A percentile compares a stretch with the other conserved stretches of the same genome.
phyloP scores from a whole-genome alignment of 345 rosid genomes.

The Bruguiera gymnorhiza region DNA sequence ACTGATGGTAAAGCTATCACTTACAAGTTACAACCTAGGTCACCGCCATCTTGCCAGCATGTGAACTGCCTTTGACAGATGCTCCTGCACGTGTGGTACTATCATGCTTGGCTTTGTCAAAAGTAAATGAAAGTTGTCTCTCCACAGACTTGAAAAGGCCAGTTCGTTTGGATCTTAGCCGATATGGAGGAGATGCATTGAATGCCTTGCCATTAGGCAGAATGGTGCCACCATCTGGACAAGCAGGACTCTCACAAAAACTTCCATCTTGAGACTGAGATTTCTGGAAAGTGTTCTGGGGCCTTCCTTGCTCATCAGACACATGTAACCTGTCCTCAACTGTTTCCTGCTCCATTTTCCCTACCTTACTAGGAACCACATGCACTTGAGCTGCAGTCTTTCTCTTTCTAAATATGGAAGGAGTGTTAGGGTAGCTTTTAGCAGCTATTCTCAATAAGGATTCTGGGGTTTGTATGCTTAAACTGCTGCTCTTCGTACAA shows the following conservation, averaged over 20 bases:
- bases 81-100: conserved; percentile 38
- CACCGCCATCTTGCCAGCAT: conserved; percentile 29
- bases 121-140: conserved; percentile 81
- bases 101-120: conserved; percentile 38
- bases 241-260: conserved; percentile 33
- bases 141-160: conserved; percentile 78
- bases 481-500: conserved; percentile 43
- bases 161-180: conserved; percentile 75
- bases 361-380: conserved; percentile 25
- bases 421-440: conserved; percentile 76
- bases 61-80: conserved; percentile 31
- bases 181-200: conserved; percentile 87
- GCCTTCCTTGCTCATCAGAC: conserved; percentile 34
- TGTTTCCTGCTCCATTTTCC: conserved; percentile 30
- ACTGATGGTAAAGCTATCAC: conserved; percentile 26
- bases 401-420: conserved; percentile 87
- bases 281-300: conserved; percentile 27
- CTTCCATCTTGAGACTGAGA: conserved; percentile 33
- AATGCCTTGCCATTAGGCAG: conserved; percentile 44
- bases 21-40: conserved; percentile 40
- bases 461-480: conserved; percentile 58
- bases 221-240: conserved; percentile 27
- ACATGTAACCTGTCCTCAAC: conserved; percentile 22
- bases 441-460: conserved; percentile 76
- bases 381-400: conserved; percentile 30